phyloP scores from a whole-genome alignment of 305 asterid genomes.

The Solanum aculeatissimum region DNA sequence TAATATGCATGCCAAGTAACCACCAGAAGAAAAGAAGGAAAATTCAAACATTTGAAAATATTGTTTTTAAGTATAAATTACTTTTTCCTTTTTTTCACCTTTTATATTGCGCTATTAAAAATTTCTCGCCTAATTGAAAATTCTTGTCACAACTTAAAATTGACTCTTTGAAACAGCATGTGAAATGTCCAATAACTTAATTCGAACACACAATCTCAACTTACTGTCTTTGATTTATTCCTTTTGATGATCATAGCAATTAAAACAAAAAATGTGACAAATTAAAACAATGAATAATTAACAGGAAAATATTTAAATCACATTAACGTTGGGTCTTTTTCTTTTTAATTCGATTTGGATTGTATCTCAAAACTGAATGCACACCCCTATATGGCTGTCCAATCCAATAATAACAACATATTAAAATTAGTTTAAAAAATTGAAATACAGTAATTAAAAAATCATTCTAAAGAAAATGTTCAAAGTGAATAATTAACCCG shows the following conservation, averaged over 20 bases:
- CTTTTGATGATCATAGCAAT: background rate
- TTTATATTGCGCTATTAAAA: background rate
- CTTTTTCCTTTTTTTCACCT: background rate
- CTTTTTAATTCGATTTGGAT: background rate
- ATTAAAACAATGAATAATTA: background rate
- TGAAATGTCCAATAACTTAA: background rate
- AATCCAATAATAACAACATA: background rate
- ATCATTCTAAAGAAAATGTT: background rate
- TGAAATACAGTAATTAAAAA: background rate
- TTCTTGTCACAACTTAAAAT: background rate
- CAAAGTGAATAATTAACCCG: background rate
- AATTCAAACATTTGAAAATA: background rate
- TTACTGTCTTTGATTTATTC: background rate
- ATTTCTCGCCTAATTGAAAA: background rate
- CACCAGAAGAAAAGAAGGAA: background rate
- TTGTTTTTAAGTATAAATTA: background rate
- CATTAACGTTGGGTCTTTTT: background rate
- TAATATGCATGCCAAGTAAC: background rate
- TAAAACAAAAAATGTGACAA: background rate
- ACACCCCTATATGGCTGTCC: background rate
- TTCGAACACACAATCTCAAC: background rate
- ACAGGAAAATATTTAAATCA: background rate
- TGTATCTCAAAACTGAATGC: background rate
- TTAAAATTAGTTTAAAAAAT: background rate
- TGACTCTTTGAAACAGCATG: background rate